Evolutionary conservation across 495 filamentous ascomycete genomes (phyloP), one percentile per base, ranked within the genome.

Genomic region (Annulohypoxylon nitens): DNA sequence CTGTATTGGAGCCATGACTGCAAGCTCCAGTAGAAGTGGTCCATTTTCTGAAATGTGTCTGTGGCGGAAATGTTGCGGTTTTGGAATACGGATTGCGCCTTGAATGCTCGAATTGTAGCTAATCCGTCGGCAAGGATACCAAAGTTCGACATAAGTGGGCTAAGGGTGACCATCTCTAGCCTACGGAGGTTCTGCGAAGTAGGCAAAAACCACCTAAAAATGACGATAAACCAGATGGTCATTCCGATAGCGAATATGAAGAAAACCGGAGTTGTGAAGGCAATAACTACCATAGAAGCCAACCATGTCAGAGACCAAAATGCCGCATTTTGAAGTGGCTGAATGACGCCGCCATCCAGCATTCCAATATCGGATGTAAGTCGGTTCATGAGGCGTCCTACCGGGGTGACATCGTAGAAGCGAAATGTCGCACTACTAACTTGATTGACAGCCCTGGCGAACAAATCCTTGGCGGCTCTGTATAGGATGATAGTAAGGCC

Each of bases 11-110:
- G 84, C 93, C 93, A 97, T 26, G 88, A 86, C 74, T 95, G 93
- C 6, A 95, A 83, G 54, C 88, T 91, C 93, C 93, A 97, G 81
- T 94, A 97, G 81, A 97, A 94, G 79, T 97, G 93, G 75, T 97
- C 93, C 91, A 95, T 94, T 71, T 93, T 93, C 78, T 95, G 93
- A 79, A 97, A 97, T 2, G 87, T 87, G 78, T 97, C 93, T 0
- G 91, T 91, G 18, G 92, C 92, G 3, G 84, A 83, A 47, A 97
- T 91, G 64, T 94, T 90, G 23, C 89, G 86, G 61, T 86, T 84
- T 73, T 96, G 93, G 72, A 96, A 97, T 53, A 90, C 89, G 12
- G 84, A 79, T 73, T 94, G 89, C 4, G 90, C 92, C 50, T 83
- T 86, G 77, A 93, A 95, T 0, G 93, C 90, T 43, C 92, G 88